Percentiles rank a stretch among this genome's conserved stretches.
These are phyloP conservation scores for Beauveria brongniartii DNA, from an alignment of 2,329 filamentous ascomycete species.

Conservation along the genomic window DNA sequence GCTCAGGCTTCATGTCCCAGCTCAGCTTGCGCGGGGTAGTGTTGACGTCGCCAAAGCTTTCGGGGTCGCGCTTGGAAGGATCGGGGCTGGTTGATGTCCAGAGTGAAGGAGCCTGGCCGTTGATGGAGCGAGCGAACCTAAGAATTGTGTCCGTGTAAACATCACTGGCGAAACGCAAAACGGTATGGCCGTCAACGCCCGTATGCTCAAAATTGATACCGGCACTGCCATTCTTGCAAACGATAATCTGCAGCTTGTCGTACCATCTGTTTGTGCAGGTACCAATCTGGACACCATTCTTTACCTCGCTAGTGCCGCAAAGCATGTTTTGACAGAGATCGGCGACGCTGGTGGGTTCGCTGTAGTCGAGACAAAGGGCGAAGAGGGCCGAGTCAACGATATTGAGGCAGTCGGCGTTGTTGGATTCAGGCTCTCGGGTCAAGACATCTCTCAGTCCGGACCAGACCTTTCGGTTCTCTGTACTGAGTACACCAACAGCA, in stretches of 20 bases:
- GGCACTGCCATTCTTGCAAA: conserved; percentile 96
- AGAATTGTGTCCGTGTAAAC: conserved; percentile 97
- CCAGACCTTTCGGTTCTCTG: conserved; percentile 95
- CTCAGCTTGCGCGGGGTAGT: conserved; percentile 93
- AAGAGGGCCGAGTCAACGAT: conserved; percentile 95
- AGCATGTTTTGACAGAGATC: conserved; percentile 98
- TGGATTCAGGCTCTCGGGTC: conserved; percentile 76
- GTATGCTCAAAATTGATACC: conserved; percentile 99
- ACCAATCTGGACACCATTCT: conserved; percentile 89
- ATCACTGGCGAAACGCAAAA: conserved; percentile 91
- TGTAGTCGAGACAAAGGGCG: conserved; percentile 85
- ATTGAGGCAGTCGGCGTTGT: conserved; percentile 91
- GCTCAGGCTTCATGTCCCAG: conserved; percentile 93
- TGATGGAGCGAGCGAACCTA: conserved; percentile 89
- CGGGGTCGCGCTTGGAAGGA: conserved; percentile 82
- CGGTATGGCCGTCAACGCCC: conserved; percentile 93
- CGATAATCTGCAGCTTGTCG: conserved; percentile 97
- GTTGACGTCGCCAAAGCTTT: conserved; percentile 85
- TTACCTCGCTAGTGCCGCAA: conserved; percentile 85
- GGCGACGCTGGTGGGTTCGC: conserved; percentile 70
- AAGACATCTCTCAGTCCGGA: conserved; percentile 83
- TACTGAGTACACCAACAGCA: conserved; percentile 85
- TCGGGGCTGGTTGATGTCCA: conserved; percentile 90
- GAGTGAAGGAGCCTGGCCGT: conserved; percentile 81
- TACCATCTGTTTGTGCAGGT: conserved; percentile 99